These are phyloP conservation scores for Fusarium mundagurra DNA, from an alignment of 2,329 filamentous ascomycete genomes.

Conservation along the genomic window DNA sequence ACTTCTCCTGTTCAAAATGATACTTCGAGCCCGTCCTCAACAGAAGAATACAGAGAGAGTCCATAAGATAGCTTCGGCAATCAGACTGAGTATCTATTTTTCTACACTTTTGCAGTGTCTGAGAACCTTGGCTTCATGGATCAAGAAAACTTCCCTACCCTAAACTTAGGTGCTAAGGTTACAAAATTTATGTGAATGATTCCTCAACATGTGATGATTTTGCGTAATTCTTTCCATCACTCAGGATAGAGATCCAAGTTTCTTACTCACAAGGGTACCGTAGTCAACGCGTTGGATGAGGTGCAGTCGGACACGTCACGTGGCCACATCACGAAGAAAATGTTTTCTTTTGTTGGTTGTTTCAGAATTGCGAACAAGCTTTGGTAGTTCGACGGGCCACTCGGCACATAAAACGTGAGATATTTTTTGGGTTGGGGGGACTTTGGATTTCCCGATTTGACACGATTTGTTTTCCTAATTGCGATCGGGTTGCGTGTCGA, in stretches of 20 bases:
- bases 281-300: neutral
- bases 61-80: neutral
- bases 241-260: neutral
- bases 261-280: neutral
- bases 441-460: slow-evolving; percentile 31
- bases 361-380: slow-evolving; percentile 29
- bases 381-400: slow-evolving; percentile 12
- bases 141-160: neutral
- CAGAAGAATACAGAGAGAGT: neutral
- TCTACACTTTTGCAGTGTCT: neutral
- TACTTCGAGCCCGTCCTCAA: neutral
- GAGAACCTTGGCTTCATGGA: neutral
- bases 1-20: neutral
- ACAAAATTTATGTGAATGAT: neutral
- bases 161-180: neutral
- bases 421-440: neutral
- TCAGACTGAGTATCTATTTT: neutral
- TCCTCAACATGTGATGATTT: neutral
- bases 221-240: neutral
- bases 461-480: slow-evolving; percentile 1
- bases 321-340: neutral
- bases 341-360: slow-evolving; percentile 4
- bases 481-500: slow-evolving; percentile 34
- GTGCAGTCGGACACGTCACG: neutral
- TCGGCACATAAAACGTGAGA: neutral